Percentiles rank a stretch among this genome's conserved stretches.
phyloP scores from a whole-genome alignment of 805 yeast species.

The Blastobotrys robertii region DNA sequence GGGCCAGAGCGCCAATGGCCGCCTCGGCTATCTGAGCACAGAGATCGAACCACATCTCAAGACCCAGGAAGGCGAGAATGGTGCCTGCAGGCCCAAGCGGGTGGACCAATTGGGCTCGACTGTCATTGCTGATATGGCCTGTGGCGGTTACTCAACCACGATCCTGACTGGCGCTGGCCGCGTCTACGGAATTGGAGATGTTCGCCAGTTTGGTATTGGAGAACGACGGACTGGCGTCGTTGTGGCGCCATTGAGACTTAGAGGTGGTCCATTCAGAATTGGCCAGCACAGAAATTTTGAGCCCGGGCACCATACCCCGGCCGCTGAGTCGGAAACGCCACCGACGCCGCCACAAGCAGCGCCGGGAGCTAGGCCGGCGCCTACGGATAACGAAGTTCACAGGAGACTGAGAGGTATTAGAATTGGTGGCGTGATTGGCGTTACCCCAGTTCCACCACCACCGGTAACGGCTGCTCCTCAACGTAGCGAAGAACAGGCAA shows the following conservation, averaged over 20 bases:
- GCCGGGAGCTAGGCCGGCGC: too few relatives aligned
- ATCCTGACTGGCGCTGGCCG: constrained; percentile 47
- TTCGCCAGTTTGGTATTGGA: constrained; percentile 19
- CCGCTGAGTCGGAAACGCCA: too few relatives aligned
- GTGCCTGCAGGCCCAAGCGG: constrained; percentile 32
- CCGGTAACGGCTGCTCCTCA: too few relatives aligned
- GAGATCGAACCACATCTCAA: constrained; percentile 1
- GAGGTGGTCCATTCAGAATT: too few relatives aligned
- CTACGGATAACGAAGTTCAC: too few relatives aligned
- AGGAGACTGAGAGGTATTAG: too few relatives aligned
- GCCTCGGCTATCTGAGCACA: constrained; percentile 34
- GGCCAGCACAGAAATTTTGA: too few relatives aligned
- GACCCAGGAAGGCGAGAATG: constrained; percentile 10
- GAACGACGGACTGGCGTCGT: background rate
- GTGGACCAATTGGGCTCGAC: constrained; percentile 30
- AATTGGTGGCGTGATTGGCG: too few relatives aligned
- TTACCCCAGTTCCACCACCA: too few relatives aligned
- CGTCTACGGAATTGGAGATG: constrained; percentile 40
- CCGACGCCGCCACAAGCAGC: too few relatives aligned
- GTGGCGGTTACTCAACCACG: constrained; percentile 59
- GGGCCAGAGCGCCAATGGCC: constrained; percentile 37
- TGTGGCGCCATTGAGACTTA: background rate
- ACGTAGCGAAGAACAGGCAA: too few relatives aligned
- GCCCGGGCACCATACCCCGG: too few relatives aligned
- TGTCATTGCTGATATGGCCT: constrained; percentile 39